Percentiles rank a stretch among this genome's conserved stretches.
phyloP scores from a whole-genome alignment of 306 rosid genomes.

The Lathyrus aphaca region DNA sequence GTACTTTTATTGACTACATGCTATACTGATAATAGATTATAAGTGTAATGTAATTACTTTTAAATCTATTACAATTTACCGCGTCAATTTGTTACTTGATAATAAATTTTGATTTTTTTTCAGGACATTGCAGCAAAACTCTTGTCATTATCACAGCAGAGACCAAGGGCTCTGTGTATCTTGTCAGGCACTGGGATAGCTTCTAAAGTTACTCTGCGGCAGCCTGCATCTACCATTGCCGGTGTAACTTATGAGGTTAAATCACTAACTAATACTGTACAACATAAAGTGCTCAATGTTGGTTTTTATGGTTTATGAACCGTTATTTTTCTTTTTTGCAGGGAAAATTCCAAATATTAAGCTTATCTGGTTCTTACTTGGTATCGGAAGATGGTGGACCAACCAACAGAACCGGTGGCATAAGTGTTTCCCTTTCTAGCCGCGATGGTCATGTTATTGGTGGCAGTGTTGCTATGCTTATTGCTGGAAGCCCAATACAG shows the following conservation, averaged over 20 bases:
- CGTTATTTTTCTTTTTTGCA: conserved; percentile 38
- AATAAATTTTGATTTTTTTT: conserved; percentile 27
- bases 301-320: conserved; percentile 21
- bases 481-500: conserved; percentile 87
- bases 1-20: conserved; percentile 14
- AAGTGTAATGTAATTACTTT: not conserved
- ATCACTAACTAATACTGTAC: conserved; percentile 13
- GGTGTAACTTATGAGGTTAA: conserved; percentile 80
- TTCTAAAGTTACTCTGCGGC: conserved; percentile 80
- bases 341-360: conserved; percentile 92
- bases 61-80: not conserved
- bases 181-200: conserved; percentile 86
- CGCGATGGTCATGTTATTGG: conserved; percentile 93
- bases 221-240: conserved; percentile 80
- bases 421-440: conserved; percentile 82
- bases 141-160: conserved; percentile 80
- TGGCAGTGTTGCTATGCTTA: conserved; percentile 79
- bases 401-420: conserved; percentile 77
- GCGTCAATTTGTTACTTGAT: conserved; percentile 37
- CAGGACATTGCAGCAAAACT: conserved; percentile 92
- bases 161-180: conserved; percentile 93
- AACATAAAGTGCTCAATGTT: conserved; percentile 5
- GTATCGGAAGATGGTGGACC: conserved; percentile 95
- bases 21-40: not conserved
- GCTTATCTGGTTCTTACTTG: conserved; percentile 95